Evolutionary conservation across 148 eudicot species (phyloP), one percentile per base, ranked within the genome.

Genomic region (Camellia sinensis): DNA sequence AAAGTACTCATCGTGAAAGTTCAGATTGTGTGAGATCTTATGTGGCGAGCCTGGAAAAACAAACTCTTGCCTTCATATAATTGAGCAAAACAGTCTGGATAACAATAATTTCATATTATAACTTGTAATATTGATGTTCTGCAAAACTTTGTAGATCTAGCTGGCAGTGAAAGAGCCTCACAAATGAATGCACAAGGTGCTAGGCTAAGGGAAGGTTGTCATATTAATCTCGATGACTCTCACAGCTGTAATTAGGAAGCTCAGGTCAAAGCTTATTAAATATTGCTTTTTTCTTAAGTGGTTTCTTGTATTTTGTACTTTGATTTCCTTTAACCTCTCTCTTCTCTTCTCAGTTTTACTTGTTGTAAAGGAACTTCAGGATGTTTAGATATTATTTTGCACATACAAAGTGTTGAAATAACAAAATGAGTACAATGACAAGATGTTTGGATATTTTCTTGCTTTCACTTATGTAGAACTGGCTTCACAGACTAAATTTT

Each of bases 101-200:
- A 21, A 13, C 40, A 3, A 15, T 22, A 41, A 53, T 40, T 68
- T 59, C 19, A 3, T 54, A 40, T 73, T 18, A 29, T 5, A 12
- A 56, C 21, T 22, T 2, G 22, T 56, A 73, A 19, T 76, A 0
- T 29, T 29, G 29, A 29, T 29, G 15, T 78, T 50, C n/a, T 83
- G 82, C 92, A 93, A 97, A 95, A 91, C 83, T 91, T 95, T 72
- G 98, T 95, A 5, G 98, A 95, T 84, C 86, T 95, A 84, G 98
- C 98, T 46, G 98, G 98, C 52, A 95, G 97, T 87, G 98, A 95
- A 76, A 88, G 97, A 78, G 97, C 97, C 74, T 87, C 29, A 29
- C 29, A 29, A 29, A 29, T 29, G 29, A 29, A 29, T 29, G 29
- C 29, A 29, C 1, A 29, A 97, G 98, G 98, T 52, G 91, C 89